phyloP scores from a whole-genome alignment of 179 eudicot species.

The Camellia oleifera region DNA sequence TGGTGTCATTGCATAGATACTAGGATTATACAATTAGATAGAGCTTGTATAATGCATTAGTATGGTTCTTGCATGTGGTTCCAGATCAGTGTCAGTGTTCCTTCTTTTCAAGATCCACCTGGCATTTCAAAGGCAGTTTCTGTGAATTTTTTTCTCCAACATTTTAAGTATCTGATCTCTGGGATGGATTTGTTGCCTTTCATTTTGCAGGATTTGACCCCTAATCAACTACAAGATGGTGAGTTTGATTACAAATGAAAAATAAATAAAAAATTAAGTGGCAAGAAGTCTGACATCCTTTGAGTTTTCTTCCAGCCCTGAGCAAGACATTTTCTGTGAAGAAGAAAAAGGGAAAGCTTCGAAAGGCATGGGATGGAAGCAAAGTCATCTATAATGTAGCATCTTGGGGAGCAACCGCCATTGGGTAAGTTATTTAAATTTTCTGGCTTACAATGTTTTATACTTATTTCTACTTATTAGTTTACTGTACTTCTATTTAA shows the following conservation, averaged over 20 bases:
- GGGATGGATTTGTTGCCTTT: slow-evolving; percentile 14
- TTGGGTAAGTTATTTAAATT: slow-evolving; percentile 59
- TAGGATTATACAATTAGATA: slow-evolving; percentile 5
- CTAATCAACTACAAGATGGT: slow-evolving; percentile 94
- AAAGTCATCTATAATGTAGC: slow-evolving; percentile 94
- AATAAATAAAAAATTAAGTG: not conserved
- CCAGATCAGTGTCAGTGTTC: not conserved
- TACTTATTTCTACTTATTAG: not conserved
- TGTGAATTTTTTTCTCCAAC: not conserved
- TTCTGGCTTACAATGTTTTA: not conserved
- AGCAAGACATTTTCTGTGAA: slow-evolving; percentile 84
- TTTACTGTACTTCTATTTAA: not conserved
- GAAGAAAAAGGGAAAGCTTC: slow-evolving; percentile 87
- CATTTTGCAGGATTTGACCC: slow-evolving; percentile 77
- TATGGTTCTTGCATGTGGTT: not conserved
- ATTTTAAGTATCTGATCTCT: not conserved
- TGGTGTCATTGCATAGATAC: not conserved
- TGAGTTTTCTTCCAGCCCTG: slow-evolving; percentile 52
- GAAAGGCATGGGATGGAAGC: slow-evolving; percentile 97
- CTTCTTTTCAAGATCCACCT: not conserved
- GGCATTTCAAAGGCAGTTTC: not conserved
- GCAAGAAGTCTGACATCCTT: slow-evolving; percentile 18
- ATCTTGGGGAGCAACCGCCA: slow-evolving; percentile 98
- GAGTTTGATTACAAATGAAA: slow-evolving; percentile 21
- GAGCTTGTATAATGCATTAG: not conserved